phyloP scores from a whole-genome alignment of 2,329 filamentous ascomycete species.

The Fusarium hostae region DNA sequence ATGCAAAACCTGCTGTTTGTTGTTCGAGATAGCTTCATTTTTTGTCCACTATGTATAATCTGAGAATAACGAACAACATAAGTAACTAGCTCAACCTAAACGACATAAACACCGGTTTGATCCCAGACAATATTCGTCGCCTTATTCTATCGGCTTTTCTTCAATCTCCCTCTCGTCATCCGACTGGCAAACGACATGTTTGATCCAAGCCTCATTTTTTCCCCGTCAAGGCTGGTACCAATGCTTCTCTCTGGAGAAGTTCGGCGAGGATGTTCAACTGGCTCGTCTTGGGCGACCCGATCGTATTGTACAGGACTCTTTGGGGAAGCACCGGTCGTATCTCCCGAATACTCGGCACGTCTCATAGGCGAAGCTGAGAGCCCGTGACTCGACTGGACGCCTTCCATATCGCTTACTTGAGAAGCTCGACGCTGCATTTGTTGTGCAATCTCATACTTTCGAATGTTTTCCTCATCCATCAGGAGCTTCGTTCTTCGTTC shows the following conservation, averaged over 20 bases:
- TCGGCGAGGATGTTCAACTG: not conserved
- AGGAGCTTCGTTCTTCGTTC: conserved; percentile 78
- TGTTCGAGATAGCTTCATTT: conserved; percentile 35
- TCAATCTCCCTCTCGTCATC: conserved; percentile 18
- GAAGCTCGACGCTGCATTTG: conserved; percentile 12
- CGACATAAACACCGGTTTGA: not conserved
- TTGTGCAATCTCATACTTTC: conserved; percentile 76
- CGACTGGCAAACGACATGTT: conserved; percentile 36
- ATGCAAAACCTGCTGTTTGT: not conserved
- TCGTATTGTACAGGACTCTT: conserved; percentile 1
- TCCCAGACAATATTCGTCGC: not conserved
- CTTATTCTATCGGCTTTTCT: not conserved
- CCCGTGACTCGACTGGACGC: not conserved
- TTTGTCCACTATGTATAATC: not conserved
- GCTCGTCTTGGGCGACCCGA: conserved; percentile 1
- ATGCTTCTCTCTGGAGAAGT: not conserved
- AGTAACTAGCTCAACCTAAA: not conserved
- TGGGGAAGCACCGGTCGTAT: not conserved
- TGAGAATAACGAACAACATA: conserved; percentile 2
- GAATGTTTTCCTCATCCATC: conserved; percentile 81
- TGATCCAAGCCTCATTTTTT: not conserved
- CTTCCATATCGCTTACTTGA: not conserved
- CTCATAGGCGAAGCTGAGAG: conserved; percentile 12
- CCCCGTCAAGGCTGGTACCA: not conserved
- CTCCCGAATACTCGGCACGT: conserved; percentile 3